A percentile compares a stretch with the other conserved stretches of the same genome.
Conservation (phyloP, 2,329 filamentous ascomycete species). For the Fusarium humuli region DNA sequence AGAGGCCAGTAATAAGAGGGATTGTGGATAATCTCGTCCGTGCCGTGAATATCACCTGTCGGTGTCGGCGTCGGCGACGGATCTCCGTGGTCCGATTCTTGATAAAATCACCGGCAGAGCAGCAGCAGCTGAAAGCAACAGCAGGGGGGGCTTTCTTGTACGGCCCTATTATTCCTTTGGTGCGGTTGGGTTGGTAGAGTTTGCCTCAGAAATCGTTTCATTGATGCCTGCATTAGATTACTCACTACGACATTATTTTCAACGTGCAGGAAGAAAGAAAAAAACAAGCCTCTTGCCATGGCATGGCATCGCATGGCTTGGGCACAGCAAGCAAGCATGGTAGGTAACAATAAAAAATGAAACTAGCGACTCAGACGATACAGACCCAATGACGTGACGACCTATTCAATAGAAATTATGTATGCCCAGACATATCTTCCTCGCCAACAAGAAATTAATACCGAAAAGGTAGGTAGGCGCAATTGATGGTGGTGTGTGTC, state of each 20-base stretch:
- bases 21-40: conserved; percentile 10
- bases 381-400: conserved; percentile 35
- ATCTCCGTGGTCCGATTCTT: conserved; percentile 15
- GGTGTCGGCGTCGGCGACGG: conserved; percentile 10
- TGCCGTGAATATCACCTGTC: conserved; percentile 1
- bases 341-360: conserved; percentile 3
- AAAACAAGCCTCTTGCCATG: conserved; percentile 30
- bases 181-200: conserved; percentile 5
- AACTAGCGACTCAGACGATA: conserved; percentile 16
- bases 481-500: conserved; percentile 30
- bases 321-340: conserved; percentile 19
- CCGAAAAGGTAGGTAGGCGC: conserved; percentile 12
- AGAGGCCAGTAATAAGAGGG: conserved; percentile 10
- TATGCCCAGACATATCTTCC: conserved; percentile 41
- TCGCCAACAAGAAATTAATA: conserved; percentile 24
- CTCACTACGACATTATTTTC: conserved; percentile 6
- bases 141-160: conserved; percentile 15
- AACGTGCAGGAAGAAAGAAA: conserved; percentile 21
- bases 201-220: conserved; percentile 16
- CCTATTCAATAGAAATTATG: conserved; percentile 15
- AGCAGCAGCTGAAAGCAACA: neutral
- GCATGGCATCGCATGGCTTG: conserved; percentile 1
- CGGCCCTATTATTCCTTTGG: conserved; percentile 19
- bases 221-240: conserved; percentile 8
- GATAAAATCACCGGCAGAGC: neutral